Percentiles rank a stretch among this genome's conserved stretches.
Evolutionary conservation across 495 filamentous ascomycete genomes (phyloP).

Genomic region (Xylaria palmicola): DNA sequence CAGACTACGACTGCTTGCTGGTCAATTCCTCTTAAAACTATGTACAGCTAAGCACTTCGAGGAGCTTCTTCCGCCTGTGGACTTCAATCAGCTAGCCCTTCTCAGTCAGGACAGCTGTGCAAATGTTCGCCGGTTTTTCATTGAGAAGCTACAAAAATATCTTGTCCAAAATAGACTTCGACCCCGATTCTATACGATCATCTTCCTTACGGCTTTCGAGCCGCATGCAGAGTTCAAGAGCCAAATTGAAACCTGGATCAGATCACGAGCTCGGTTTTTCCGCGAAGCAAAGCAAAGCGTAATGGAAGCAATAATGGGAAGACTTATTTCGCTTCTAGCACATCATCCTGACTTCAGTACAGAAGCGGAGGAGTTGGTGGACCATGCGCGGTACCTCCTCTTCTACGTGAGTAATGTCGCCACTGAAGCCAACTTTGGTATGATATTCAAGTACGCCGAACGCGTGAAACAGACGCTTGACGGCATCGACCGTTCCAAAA

Average conservation of each 20-base stretch:
- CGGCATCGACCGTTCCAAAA: conserved; percentile 57
- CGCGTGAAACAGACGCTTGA: conserved; percentile 89
- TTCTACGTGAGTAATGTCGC: conserved; percentile 85
- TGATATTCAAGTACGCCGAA: conserved; percentile 91
- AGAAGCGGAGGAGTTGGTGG: conserved; percentile 65
- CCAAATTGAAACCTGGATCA: conserved; percentile 82
- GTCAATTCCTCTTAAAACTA: conserved; percentile 79
- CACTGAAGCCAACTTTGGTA: conserved; percentile 77
- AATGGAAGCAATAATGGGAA: conserved; percentile 82
- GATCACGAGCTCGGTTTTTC: conserved; percentile 64
- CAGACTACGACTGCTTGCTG: conserved; percentile 76
- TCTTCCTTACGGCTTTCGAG: conserved; percentile 90
- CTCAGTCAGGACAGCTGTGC: conserved; percentile 75
- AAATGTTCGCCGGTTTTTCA: conserved; percentile 73
- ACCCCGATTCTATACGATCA: conserved; percentile 77
- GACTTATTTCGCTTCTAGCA: conserved; percentile 81
- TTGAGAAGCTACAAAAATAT: conserved; percentile 84
- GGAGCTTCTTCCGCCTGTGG: conserved; percentile 62
- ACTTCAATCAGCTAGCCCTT: conserved; percentile 78
- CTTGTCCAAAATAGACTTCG: conserved; percentile 66
- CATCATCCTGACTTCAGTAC: conserved; percentile 90
- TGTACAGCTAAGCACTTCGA: conserved; percentile 74
- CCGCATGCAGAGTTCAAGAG: conserved; percentile 66
- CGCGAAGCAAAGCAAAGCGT: conserved; percentile 55
- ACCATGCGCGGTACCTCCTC: conserved; percentile 81